These are phyloP conservation scores for Cucumis sativus DNA, from an alignment of 306 rosid genomes.

Conservation along the genomic window DNA sequence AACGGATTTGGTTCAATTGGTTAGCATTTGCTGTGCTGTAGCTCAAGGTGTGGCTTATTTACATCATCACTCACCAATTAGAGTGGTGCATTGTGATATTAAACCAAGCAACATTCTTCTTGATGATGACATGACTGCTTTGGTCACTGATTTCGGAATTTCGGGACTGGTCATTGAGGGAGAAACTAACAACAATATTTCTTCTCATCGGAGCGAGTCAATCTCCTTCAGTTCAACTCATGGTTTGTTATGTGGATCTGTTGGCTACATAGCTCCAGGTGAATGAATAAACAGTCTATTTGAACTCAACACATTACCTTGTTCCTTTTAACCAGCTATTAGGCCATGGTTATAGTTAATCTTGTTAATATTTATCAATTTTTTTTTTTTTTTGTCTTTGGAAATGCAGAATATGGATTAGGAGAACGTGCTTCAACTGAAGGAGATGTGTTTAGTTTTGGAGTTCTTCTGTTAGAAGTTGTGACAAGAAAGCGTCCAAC, in stretches of 20 bases:
- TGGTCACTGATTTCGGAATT: slow-evolving; percentile 90
- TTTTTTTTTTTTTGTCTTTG: background rate
- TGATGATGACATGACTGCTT: slow-evolving; percentile 70
- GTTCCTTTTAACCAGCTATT: too few species aligned
- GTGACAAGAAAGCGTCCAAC: slow-evolving; percentile 68
- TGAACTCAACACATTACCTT: background rate
- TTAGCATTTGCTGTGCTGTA: slow-evolving; percentile 69
- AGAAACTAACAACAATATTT: slow-evolving; percentile 5
- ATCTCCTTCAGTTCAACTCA: slow-evolving; percentile 51
- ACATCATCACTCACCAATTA: slow-evolving; percentile 75
- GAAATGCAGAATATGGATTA: slow-evolving; percentile 65
- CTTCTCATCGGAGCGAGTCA: slow-evolving; percentile 17
- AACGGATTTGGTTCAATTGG: slow-evolving; percentile 45
- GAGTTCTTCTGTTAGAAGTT: slow-evolving; percentile 66
- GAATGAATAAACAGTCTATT: background rate
- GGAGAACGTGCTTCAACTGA: slow-evolving; percentile 59
- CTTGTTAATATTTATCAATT: background rate
- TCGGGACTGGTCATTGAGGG: slow-evolving; percentile 44
- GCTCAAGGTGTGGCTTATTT: slow-evolving; percentile 85
- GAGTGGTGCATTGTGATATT: slow-evolving; percentile 82
- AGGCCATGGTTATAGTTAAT: background rate
- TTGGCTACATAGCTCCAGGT: slow-evolving; percentile 97
- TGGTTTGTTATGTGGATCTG: slow-evolving; percentile 68
- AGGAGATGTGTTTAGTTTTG: slow-evolving; percentile 83
- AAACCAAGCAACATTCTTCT: slow-evolving; percentile 92